phyloP scores from a whole-genome alignment of 1,139 yeast genomes.

The Oligophagozyma castellii region DNA sequence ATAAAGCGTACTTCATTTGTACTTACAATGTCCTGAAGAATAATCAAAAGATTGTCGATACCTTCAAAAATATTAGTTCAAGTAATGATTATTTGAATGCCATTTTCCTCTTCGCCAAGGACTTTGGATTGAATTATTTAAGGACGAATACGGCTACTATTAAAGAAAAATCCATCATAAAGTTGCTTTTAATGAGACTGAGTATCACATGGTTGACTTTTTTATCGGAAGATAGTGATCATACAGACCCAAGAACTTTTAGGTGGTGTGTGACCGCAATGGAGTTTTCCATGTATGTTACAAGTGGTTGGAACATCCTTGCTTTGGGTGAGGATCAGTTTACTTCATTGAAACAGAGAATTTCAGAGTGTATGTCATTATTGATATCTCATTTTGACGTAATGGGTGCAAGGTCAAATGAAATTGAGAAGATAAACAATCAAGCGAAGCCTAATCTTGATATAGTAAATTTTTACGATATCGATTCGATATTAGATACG shows the following conservation, averaged over 20 bases:
- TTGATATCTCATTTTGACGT: slow-evolving; percentile 92
- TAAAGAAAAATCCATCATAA: slow-evolving; percentile 49
- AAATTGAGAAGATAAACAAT: slow-evolving; percentile 45
- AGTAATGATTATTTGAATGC: slow-evolving; percentile 70
- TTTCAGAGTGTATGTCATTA: slow-evolving; percentile 89
- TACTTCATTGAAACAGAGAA: slow-evolving; percentile 57
- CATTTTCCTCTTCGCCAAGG: slow-evolving; percentile 69
- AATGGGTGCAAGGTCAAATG: slow-evolving; percentile 86
- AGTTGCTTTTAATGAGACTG: slow-evolving; percentile 58
- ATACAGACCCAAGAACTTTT: slow-evolving; percentile 81
- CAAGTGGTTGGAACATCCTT: slow-evolving; percentile 77
- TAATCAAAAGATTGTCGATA: slow-evolving; percentile 38
- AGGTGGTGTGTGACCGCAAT: slow-evolving; percentile 93
- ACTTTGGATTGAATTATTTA: slow-evolving; percentile 65
- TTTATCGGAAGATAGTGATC: slow-evolving; percentile 87
- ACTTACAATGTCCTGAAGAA: slow-evolving; percentile 56
- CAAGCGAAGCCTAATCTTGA: slow-evolving; percentile 23
- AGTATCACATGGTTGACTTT: slow-evolving; percentile 88
- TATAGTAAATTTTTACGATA: slow-evolving; percentile 24
- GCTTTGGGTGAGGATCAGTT: slow-evolving; percentile 73
- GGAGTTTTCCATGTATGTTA: slow-evolving; percentile 93
- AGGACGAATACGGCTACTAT: slow-evolving; percentile 45
- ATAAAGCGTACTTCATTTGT: slow-evolving; percentile 56
- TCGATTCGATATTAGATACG: slow-evolving; percentile 27
- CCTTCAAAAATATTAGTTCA: slow-evolving; percentile 36